phyloP scores from a whole-genome alignment of 2,329 filamentous ascomycete species.

The Epicoccum nigrum region DNA sequence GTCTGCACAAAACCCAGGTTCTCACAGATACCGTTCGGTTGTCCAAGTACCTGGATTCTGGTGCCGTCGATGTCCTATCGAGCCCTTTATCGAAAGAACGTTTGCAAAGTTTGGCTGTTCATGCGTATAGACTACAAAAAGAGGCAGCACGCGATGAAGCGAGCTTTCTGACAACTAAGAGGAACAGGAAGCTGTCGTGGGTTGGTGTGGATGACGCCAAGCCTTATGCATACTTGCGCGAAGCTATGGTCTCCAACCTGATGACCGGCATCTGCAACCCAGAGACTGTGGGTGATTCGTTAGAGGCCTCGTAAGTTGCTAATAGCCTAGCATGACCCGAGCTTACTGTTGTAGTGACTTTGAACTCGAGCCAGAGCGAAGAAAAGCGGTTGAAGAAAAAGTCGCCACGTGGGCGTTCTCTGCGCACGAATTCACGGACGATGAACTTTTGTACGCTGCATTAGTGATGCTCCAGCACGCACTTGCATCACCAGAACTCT shows the following conservation, averaged over 20 bases:
- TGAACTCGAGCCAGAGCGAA: slow-evolving; percentile 69
- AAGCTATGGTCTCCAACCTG: slow-evolving; percentile 90
- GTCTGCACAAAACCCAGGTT: slow-evolving; percentile 44
- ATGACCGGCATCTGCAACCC: slow-evolving; percentile 87
- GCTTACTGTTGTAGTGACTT: slow-evolving; percentile 60
- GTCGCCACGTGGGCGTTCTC: slow-evolving; percentile 86
- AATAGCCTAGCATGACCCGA: background rate
- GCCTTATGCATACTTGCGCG: slow-evolving; percentile 85
- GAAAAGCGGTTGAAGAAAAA: slow-evolving; percentile 68
- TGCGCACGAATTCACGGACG: slow-evolving; percentile 86
- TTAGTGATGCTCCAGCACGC: slow-evolving; percentile 90
- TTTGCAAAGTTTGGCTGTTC: slow-evolving; percentile 77
- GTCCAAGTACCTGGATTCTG: slow-evolving; percentile 79
- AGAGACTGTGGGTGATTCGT: slow-evolving; percentile 66
- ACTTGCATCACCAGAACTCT: slow-evolving; percentile 78
- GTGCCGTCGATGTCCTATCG: slow-evolving; percentile 83
- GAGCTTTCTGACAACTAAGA: slow-evolving; percentile 72
- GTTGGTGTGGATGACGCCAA: slow-evolving; percentile 84
- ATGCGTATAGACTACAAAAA: slow-evolving; percentile 82
- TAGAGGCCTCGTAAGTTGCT: slow-evolving; percentile 62
- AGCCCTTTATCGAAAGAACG: slow-evolving; percentile 77
- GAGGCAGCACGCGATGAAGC: slow-evolving; percentile 76
- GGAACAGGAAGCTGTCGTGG: slow-evolving; percentile 86
- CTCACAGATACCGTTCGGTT: slow-evolving; percentile 61
- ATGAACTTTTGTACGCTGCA: slow-evolving; percentile 87